Evolutionary conservation across 1,284 basidiomycete genomes (phyloP).

Genomic region (Fomitiporia mediterranea): DNA sequence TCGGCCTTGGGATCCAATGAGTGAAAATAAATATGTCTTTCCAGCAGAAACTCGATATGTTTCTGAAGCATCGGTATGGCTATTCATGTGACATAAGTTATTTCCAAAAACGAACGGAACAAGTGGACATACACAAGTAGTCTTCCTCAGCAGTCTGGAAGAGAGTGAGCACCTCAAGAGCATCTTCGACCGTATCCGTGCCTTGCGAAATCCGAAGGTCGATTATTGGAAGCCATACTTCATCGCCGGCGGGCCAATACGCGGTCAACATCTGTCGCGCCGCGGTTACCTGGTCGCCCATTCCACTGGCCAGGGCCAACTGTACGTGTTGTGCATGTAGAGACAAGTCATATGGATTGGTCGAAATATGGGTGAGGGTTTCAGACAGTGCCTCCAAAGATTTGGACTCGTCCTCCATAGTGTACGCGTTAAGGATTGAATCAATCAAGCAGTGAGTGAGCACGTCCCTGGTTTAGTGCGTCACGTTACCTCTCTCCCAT

Average conservation of each 20-base stretch:
- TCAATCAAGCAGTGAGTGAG: not conserved
- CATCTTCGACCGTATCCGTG: slow-evolving; percentile 44
- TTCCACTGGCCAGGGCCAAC: slow-evolving; percentile 49
- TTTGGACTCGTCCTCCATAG: slow-evolving; percentile 34
- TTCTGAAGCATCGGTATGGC: slow-evolving; percentile 68
- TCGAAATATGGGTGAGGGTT: slow-evolving; percentile 51
- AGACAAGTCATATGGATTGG: slow-evolving; percentile 54
- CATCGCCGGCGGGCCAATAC: slow-evolving; percentile 59
- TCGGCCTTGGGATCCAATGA: slow-evolving; percentile 40
- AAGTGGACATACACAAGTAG: slow-evolving; percentile 65
- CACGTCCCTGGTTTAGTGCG: not conserved
- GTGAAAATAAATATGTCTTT: slow-evolving; percentile 45
- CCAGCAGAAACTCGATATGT: slow-evolving; percentile 66
- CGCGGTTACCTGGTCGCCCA: slow-evolving; percentile 51
- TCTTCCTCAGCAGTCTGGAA: slow-evolving; percentile 72
- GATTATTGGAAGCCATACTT: slow-evolving; percentile 63
- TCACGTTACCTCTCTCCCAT: not conserved
- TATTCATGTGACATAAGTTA: slow-evolving; percentile 31
- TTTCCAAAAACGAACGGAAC: slow-evolving; percentile 15
- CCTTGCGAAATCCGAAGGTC: slow-evolving; percentile 43
- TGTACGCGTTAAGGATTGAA: not conserved
- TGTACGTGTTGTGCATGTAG: slow-evolving; percentile 62
- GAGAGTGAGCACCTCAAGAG: slow-evolving; percentile 55
- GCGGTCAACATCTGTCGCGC: slow-evolving; percentile 64
- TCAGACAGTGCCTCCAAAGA: slow-evolving; percentile 56